Percentiles rank a stretch among this genome's conserved stretches.
These are phyloP conservation scores for Mangifera indica DNA, from an alignment of 345 rosid species.

Conservation along the genomic window DNA sequence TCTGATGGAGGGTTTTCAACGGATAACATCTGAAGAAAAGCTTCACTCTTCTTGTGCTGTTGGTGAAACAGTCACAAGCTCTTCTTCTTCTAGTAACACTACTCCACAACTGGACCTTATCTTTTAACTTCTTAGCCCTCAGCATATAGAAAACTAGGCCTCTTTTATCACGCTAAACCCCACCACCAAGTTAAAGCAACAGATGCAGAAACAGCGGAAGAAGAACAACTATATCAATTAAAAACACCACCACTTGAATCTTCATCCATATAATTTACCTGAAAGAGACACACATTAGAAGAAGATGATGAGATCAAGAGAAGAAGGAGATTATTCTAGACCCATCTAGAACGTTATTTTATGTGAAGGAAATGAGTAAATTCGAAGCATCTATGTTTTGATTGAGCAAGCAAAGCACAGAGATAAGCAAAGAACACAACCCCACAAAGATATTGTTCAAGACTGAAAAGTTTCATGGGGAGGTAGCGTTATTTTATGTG, in stretches of 20 bases:
- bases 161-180: slow-evolving; percentile 20
- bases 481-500: slow-evolving; percentile 53
- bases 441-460: slow-evolving; percentile 32
- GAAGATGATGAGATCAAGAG: slow-evolving; percentile 29
- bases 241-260: slow-evolving; percentile 31
- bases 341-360: slow-evolving; percentile 41
- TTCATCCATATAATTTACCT: slow-evolving; percentile 43
- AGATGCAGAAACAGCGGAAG: slow-evolving; percentile 13
- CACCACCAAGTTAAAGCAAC: slow-evolving; percentile 27
- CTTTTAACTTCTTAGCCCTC: slow-evolving; percentile 53
- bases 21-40: slow-evolving; percentile 85
- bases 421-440: slow-evolving; percentile 30
- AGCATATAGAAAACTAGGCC: slow-evolving; percentile 44
- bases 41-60: slow-evolving; percentile 65
- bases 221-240: slow-evolving; percentile 20
- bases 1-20: slow-evolving; percentile 68
- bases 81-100: slow-evolving; percentile 31
- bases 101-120: slow-evolving; percentile 39
- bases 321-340: slow-evolving; percentile 18
- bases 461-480: slow-evolving; percentile 2
- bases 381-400: slow-evolving; percentile 34
- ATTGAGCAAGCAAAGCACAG: slow-evolving; percentile 44
- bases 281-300: slow-evolving; percentile 30
- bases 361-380: slow-evolving; percentile 46
- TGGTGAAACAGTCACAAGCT: slow-evolving; percentile 61